Base-by-base conservation (phyloP, 306 rosid species). In the Luffa aegyptiaca region DNA sequence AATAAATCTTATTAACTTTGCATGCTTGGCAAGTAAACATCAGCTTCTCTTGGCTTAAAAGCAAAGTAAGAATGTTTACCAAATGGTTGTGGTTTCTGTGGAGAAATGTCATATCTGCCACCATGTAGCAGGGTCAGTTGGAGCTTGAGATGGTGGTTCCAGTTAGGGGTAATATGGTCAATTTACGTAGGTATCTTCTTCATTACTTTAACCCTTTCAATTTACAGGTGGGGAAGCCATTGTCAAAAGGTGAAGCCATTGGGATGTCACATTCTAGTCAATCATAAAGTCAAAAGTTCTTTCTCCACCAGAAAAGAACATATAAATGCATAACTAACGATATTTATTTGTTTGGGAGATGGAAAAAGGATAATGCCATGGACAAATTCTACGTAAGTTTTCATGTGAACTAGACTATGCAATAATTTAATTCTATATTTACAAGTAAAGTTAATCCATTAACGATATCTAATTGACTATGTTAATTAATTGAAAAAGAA, bases 21-120 rank as follows among this genome's bases (percentile, higher is more conserved):
- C 91, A 90, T 87, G 75, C 44, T 6, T 69, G 81, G 86, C 91
- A 93, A 81, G 90, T 85, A 86, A 92, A 75, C 89, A 84, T 88
- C 81, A 62, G 12, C 80, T 83, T 85, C 86, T 82, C 88, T 87
- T 88, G 84, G 89, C 92, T 90, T 90, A 3, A 7, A 92, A 92
- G 90, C 85, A 87, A 92, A 89, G 96, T n/a, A 69, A 86, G 77
- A 81, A 57, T 81, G 42, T 76, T 74, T 59, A 45, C 78, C 75
- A 78, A 10, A 58, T 58, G 64, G 64, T 21, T 58, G 11, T 55
- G 26, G 80, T 35, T 65, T 17, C 8, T 57, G 51, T 45, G 80
- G 44, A 70, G 64, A 79, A 82, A 65, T 84, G 86, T 82, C 84
- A 71, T 75, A 79, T 75, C 52, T 79, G 64, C 48, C 72, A 74